Base-by-base conservation (phyloP, 108 stramenopile genomes). In the Thalassiosira profunda region DNA sequence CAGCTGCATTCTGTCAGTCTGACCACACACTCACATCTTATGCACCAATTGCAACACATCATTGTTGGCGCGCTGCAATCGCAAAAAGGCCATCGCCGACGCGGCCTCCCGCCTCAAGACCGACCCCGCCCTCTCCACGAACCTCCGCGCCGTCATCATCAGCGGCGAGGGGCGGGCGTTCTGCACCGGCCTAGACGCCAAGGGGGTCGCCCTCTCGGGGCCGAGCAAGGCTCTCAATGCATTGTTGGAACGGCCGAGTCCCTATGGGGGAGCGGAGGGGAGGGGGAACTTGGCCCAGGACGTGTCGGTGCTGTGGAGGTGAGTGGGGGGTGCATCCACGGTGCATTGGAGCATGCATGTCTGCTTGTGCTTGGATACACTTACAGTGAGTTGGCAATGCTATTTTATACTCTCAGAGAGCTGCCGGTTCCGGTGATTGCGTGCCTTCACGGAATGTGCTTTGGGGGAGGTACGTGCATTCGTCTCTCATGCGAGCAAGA, bases 241-340 rank as follows among this genome's bases (percentile, higher is more conserved):
- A 47, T 74, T 95, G 15, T 55, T 95, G 17, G 79, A 86, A 35
- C 67, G 90, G 52, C 85, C 84, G 21, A 75, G 76, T 5, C 65
- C 67, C 14, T 86, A 86, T 49, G 81, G 81, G 6, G 81, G 60
- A 5, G 62, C 63, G 38, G 64, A 86, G 7, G 71, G 58, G 14
- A 56, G 74, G 10, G 82, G 90, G 30, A 97, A 97, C 84, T 70
- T 97, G 46, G 96, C 87, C 6, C 96, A 97, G 80, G 92, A 90
- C 63, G 92, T 94, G 20, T 71, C 76, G 35, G 88, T 87, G 65
- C 73, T 92, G 11, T 97, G 96, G 96, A 85, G 72, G 72, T 58
- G 61, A 72, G 70, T 31, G 10, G 5, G 28, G 34, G 10, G 36
- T 36, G n/a, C n/a, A n/a, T n/a, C n/a, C n/a, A n/a, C n/a, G n/a